Base-by-base conservation (phyloP, 1,284 basidiomycete species). In the Pisolithus thermaeus region DNA sequence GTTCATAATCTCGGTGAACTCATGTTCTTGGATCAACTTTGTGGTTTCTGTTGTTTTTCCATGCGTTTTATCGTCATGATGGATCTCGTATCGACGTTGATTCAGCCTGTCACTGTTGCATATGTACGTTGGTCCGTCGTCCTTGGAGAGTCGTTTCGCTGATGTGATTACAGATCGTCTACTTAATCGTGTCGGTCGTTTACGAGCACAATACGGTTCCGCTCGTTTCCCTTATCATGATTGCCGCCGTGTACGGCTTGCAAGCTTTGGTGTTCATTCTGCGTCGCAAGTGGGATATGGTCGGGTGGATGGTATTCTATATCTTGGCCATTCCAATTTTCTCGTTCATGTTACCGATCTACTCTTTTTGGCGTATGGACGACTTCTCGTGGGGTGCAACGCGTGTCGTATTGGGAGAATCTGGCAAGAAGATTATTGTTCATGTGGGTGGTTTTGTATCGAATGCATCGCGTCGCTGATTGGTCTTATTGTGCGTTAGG, bases 311-410 rank as follows among this genome's bases (percentile, higher is more conserved):
- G 92, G 64, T 96, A 41, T 94, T 97, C 73, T 97, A 97, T 72
- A 90, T 97, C 65, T 68, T 93, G 20, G 94, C 92, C 48, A 92
- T 96, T 58, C 92, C 92, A 3, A 81, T 82, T 46, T 95, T 93
- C 76, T 94, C 94, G 20, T 87, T 99, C 74, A 80, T 94, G 71
- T 79, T 98, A 38, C 96, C 95, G 1, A 73, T 97, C 20, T 97
- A 97, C 70, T 96, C 96, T 1, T 98, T 98, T 85, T 99, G 95
- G 96, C 84, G 80, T 60, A 98, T 98, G 95, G 96, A 98, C 71
- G 93, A 97, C 72, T 98, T 98, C 81, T 95, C 92, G 3, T 97
- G 93, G 97, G 97, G 97, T 81, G 80, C 81, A 45, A 97, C 94
- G 20, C 90, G 91, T 83, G 70, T 95, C 56, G 95, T 99, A 32